Conservation (phyloP, 2,329 filamentous ascomycete genomes). For the Neofusicoccum sp. region DNA sequence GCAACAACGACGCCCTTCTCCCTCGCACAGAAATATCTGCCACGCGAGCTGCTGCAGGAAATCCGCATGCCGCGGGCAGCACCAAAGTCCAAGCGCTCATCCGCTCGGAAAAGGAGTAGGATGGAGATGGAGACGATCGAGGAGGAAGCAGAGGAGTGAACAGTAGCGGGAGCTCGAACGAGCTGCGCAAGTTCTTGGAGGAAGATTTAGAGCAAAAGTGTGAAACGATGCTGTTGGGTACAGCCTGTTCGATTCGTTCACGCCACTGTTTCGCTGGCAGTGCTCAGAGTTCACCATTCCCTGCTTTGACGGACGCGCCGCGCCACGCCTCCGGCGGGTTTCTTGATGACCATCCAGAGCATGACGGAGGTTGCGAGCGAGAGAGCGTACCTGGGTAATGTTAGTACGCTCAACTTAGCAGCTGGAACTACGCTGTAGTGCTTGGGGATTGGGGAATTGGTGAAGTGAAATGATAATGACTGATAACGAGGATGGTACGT, state of each 20-base stretch:
- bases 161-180: background rate
- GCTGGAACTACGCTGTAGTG: background rate
- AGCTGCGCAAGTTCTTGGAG: background rate
- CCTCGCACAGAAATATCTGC: conserved; percentile 78
- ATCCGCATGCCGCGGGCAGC: conserved; percentile 64
- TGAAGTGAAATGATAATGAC: background rate
- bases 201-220: too few species aligned
- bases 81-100: conserved; percentile 37
- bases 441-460: background rate
- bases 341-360: conserved; percentile 93
- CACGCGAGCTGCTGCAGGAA: conserved; percentile 78
- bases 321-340: conserved; percentile 70
- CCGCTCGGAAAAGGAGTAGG: conserved; percentile 30
- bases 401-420: background rate
- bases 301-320: conserved; percentile 74
- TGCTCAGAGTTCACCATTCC: conserved; percentile 59
- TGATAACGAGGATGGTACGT: conserved; percentile 37
- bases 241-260: background rate
- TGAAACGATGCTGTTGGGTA: background rate
- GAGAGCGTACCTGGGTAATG: conserved; percentile 71
- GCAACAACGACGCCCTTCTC: conserved; percentile 74
- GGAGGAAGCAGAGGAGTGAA: conserved; percentile 32
- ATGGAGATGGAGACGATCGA: conserved; percentile 38
- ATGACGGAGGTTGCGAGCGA: conserved; percentile 85
- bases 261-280: background rate